These are phyloP conservation scores for Akanthomyces muscarius DNA, from an alignment of 2,329 filamentous ascomycete genomes.

Conservation along the genomic window DNA sequence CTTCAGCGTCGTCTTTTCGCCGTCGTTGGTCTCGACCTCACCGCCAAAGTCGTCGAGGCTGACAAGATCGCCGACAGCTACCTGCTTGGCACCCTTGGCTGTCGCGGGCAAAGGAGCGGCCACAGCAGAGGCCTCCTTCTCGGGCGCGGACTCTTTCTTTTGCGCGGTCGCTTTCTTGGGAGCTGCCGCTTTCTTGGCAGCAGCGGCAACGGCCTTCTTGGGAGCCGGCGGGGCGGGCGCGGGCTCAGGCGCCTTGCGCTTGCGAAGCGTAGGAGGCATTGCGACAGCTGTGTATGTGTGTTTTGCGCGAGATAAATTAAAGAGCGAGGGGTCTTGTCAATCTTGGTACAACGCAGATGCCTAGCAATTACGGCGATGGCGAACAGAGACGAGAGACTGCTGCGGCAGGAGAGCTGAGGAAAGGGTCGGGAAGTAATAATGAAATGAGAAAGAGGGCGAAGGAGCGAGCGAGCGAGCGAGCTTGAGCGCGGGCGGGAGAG, in stretches of 20 bases:
- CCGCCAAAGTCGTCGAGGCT: constrained; percentile 57
- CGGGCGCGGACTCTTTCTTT: constrained; percentile 25
- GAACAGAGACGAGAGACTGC: neutral
- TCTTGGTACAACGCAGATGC: neutral
- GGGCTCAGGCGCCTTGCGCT: constrained; percentile 55
- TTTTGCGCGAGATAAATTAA: constrained; percentile 6
- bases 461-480: neutral
- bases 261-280: constrained; percentile 58
- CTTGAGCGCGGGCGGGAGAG: constrained; percentile 22
- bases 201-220: constrained; percentile 37
- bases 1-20: constrained; percentile 73
- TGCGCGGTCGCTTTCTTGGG: constrained; percentile 35
- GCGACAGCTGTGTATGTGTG: constrained; percentile 17
- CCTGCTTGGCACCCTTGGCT: constrained; percentile 33
- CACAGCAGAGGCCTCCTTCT: constrained; percentile 19
- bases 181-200: constrained; percentile 35
- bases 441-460: constrained; percentile 16
- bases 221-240: constrained; percentile 40
- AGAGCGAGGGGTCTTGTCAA: neutral
- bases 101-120: neutral
- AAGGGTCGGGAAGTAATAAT: constrained; percentile 2
- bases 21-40: constrained; percentile 82
- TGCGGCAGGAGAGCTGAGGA: neutral
- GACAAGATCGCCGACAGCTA: constrained; percentile 53
- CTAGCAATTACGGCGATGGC: neutral